These are phyloP conservation scores for Erysimum pusillum DNA, from an alignment of 441 rosid genomes.

Conservation along the genomic window DNA sequence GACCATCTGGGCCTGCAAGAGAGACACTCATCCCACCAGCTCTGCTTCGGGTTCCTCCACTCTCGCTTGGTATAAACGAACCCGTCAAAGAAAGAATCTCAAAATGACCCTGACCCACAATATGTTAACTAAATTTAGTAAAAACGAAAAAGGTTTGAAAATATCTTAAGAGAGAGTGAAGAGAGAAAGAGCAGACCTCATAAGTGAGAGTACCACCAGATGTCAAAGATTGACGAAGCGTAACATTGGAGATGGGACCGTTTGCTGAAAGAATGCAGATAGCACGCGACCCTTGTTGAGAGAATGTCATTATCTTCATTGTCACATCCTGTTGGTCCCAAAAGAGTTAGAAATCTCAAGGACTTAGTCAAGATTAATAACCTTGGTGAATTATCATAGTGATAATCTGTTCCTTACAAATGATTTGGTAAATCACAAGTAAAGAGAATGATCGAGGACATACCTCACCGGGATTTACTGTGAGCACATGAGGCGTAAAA, in stretches of 20 bases:
- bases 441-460: constrained; percentile 17
- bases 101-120: constrained; percentile 76
- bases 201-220: constrained; percentile 96
- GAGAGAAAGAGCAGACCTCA: constrained; percentile 62
- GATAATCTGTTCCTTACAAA: not conserved
- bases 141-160: not conserved
- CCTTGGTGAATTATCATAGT: not conserved
- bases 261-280: constrained; percentile 91
- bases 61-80: constrained; percentile 78
- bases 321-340: constrained; percentile 71
- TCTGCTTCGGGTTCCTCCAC: constrained; percentile 81
- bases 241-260: constrained; percentile 90
- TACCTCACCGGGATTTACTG: constrained; percentile 97
- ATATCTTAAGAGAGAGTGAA: not conserved
- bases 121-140: constrained; percentile 6
- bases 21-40: constrained; percentile 98
- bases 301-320: constrained; percentile 93
- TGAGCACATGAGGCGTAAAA: constrained; percentile 86
- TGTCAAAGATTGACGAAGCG: constrained; percentile 86
- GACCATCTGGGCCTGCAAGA: constrained; percentile 93
- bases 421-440: not conserved
- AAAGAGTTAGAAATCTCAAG: constrained; percentile 11
- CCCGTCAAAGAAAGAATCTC: constrained; percentile 96
- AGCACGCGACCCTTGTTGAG: constrained; percentile 91
- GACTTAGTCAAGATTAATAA: not conserved